Conservation (phyloP, 2,329 filamentous ascomycete species). For the Rosellinia necatrix region DNA sequence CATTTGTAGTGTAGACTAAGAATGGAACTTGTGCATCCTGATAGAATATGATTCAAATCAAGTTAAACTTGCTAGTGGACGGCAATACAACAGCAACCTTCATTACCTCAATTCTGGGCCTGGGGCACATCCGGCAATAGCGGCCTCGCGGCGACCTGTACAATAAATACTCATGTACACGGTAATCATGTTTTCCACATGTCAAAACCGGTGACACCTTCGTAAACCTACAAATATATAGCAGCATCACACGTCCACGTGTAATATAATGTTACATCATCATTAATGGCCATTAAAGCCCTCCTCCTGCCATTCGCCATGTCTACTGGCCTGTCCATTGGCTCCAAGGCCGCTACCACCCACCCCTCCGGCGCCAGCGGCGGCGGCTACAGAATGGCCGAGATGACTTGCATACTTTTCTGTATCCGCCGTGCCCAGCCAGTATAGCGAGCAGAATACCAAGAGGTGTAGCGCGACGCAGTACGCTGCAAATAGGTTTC, state of each 20-base stretch:
- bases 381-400: conserved; percentile 53
- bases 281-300: conserved; percentile 54
- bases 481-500: conserved; percentile 93
- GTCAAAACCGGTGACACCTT: not conserved
- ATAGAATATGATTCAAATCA: not conserved
- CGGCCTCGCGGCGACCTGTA: not conserved
- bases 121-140: not conserved
- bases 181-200: conserved; percentile 3
- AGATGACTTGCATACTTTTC: conserved; percentile 64
- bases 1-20: too few relatives aligned
- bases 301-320: conserved; percentile 68
- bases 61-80: not conserved
- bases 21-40: too few relatives aligned
- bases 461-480: conserved; percentile 86
- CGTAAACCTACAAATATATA: conserved; percentile 19
- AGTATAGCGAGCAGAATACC: conserved; percentile 86
- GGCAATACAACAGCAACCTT: too few relatives aligned
- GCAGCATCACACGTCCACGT: not conserved
- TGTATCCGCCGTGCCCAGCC: conserved; percentile 72
- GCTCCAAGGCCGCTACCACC: conserved; percentile 39
- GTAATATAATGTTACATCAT: conserved; percentile 6
- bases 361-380: conserved; percentile 46
- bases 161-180: conserved; percentile 4
- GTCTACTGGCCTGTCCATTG: conserved; percentile 41
- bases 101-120: too few relatives aligned